phyloP scores from a whole-genome alignment of 2,329 filamentous ascomycete species.

The Pseudogymnoascus sp. region DNA sequence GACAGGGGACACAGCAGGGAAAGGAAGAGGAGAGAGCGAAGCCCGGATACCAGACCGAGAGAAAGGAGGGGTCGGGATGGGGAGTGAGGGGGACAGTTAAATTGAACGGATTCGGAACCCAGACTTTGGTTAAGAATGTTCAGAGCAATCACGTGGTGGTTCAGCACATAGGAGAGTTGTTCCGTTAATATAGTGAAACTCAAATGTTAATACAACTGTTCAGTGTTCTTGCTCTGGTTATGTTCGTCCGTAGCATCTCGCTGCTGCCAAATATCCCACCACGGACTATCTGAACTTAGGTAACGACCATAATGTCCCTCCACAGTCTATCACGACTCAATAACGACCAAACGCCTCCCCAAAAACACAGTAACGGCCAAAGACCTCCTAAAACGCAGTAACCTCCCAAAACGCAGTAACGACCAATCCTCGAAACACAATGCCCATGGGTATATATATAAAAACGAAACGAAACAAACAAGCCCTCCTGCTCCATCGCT shows the following conservation, averaged over 20 bases:
- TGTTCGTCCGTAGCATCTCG: too few species aligned
- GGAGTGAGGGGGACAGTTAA: neutral
- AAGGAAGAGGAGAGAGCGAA: neutral
- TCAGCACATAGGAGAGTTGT: neutral
- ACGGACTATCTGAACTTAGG: too few species aligned
- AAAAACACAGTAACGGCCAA: too few species aligned
- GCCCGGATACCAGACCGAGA: neutral
- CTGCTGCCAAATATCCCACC: too few species aligned
- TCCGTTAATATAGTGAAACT: neutral
- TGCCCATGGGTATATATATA: neutral
- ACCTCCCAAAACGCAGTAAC: too few species aligned
- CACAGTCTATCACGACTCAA: neutral
- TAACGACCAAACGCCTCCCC: too few species aligned
- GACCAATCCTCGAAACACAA: too few species aligned
- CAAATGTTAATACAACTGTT: neutral
- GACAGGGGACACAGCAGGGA: neutral
- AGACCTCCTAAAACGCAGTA: too few species aligned
- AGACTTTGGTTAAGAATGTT: neutral
- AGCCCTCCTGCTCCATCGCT: neutral
- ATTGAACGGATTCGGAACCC: neutral
- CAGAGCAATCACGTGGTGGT: neutral
- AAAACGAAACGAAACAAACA: neutral
- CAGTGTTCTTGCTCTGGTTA: neutral
- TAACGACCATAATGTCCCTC: neutral
- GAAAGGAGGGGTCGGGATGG: neutral